Evolutionary conservation across 2,329 filamentous ascomycete genomes (phyloP).

Genomic region (Sclerotinia subarctica): DNA sequence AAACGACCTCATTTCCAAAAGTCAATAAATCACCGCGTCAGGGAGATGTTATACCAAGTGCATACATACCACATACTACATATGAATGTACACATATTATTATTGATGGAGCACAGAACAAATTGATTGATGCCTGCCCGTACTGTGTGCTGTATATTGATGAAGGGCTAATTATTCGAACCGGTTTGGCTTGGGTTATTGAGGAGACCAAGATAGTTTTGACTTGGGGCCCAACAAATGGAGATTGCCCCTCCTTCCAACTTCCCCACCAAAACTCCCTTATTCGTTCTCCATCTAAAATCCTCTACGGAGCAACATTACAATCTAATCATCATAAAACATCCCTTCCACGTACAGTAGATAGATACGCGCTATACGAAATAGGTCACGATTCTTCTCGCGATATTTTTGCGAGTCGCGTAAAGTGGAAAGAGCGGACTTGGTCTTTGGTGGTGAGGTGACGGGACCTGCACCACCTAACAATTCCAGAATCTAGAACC

Average conservation of each 20-base stretch:
- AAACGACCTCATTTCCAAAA: not conserved
- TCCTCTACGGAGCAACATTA: not conserved
- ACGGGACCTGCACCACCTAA: not conserved
- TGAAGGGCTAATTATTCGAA: not conserved
- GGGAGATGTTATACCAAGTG: too few relatives aligned
- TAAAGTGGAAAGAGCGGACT: slow-evolving; percentile 17
- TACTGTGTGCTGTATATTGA: not conserved
- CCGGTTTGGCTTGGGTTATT: not conserved
- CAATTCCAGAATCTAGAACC: slow-evolving; percentile 1
- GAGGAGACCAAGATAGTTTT: not conserved
- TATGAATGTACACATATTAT: not conserved
- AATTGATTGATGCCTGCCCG: not conserved
- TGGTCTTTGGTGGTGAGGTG: not conserved
- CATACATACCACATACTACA: too few relatives aligned
- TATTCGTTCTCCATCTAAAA: not conserved
- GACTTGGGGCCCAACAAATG: slow-evolving; percentile 13
- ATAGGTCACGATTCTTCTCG: slow-evolving; percentile 11
- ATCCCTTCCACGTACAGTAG: not conserved
- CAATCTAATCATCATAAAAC: not conserved
- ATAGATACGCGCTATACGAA: not conserved
- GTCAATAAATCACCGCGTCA: not conserved
- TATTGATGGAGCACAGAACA: not conserved
- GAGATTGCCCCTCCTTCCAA: slow-evolving; percentile 4
- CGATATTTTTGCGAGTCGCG: slow-evolving; percentile 6
- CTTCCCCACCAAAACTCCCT: slow-evolving; percentile 7